Base-by-base conservation (phyloP, 2,329 filamentous ascomycete species). In the Allantophomopsis cytisporea region DNA sequence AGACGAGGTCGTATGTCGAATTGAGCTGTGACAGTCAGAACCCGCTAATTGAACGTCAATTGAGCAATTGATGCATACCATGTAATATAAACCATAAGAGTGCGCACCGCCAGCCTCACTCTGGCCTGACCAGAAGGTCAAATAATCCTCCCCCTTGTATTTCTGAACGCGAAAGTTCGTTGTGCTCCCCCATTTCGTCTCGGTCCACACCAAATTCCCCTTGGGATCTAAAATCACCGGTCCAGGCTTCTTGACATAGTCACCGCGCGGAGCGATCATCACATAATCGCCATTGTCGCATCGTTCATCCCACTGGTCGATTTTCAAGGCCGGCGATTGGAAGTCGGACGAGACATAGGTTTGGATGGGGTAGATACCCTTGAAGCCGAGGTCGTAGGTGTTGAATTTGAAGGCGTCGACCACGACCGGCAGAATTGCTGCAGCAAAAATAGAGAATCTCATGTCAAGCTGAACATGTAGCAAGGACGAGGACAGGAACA, bases 91-190 rank as follows among this genome's bases (percentile, higher is more conserved):
- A 11, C 65, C 66, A 28, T 60, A 56, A 2, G 66, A 65, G 47
- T 68, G 62, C 23, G 5, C 23, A 2, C 64, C 66, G 2, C 59
- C 59, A n/a, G 62, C 59, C 21, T 62, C 58, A 45, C 64, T 60
- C 12, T 62, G 51, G 10, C 66, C 66, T 12, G 61, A 56, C 65
- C 65, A 69, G 45, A 68, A 69, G 0, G 64, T 66, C 38, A 69
- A 47, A 50, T 66, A 68, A 7, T 54, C 47, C 42, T 65, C 49
- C 2, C 60, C 63, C 41, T 57, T 58, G 44, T 62, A 69, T 8
- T 50, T 45, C 47, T 69, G 62, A 1, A 65, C 60, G 43, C 62
- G 60, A 5, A 67, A 47, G 45, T 67, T 66, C 44, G 68, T 66
- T 6, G 62, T 59, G 36, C 62, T 54, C 11, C 49, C 47, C 34